A percentile compares a stretch with the other conserved stretches of the same genome.
These are phyloP conservation scores for Parathielavia appendiculata DNA, from an alignment of 495 filamentous ascomycete genomes.

Conservation along the genomic window DNA sequence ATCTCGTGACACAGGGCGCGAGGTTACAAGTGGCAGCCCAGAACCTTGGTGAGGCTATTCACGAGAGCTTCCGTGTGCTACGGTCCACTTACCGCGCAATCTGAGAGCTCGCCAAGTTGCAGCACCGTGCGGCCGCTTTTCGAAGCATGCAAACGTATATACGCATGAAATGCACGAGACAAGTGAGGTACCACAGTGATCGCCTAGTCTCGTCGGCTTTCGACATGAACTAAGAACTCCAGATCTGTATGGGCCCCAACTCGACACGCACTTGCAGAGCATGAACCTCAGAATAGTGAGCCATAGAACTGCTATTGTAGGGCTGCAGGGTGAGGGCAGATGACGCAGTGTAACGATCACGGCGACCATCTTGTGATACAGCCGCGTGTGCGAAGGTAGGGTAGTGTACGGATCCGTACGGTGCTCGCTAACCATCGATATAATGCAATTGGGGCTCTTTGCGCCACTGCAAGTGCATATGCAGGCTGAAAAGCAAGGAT, in stretches of 20 bases:
- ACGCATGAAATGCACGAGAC: too few relatives aligned
- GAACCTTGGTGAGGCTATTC: neutral
- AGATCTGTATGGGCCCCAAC: neutral
- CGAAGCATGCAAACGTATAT: too few relatives aligned
- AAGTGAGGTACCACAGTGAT: neutral
- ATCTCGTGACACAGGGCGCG: neutral
- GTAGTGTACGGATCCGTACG: too few relatives aligned
- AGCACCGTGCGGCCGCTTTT: too few relatives aligned
- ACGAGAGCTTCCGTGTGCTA: neutral
- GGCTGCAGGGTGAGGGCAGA: constrained; percentile 13
- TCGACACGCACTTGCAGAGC: neutral
- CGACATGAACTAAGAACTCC: too few relatives aligned
- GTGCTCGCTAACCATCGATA: too few relatives aligned
- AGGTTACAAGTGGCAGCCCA: neutral
- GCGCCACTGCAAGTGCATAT: neutral
- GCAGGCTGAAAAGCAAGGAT: too few relatives aligned
- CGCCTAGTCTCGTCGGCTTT: neutral
- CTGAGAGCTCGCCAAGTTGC: neutral
- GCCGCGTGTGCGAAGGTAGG: neutral
- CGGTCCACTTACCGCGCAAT: neutral
- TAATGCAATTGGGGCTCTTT: neutral
- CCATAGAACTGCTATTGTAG: constrained; percentile 6
- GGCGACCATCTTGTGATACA: neutral
- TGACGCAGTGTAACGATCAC: constrained; percentile 3
- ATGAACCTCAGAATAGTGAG: neutral